Evolutionary conservation across 1,284 basidiomycete genomes (phyloP).

Genomic region (Ceratobasidium sp.): DNA sequence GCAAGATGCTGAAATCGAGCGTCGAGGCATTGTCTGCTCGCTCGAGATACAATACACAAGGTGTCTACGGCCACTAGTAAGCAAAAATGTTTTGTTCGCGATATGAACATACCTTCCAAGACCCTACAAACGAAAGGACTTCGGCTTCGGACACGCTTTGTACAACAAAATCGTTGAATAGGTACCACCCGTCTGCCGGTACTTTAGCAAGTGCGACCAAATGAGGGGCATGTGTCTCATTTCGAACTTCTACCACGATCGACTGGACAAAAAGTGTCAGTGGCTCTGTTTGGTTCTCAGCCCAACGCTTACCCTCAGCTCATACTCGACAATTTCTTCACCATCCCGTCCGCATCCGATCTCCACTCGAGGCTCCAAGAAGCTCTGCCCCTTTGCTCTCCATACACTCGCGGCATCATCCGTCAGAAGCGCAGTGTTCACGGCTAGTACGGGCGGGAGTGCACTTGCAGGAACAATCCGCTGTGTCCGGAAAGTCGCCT

Average conservation of each 20-base stretch:
- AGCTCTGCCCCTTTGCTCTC: conserved; percentile 59
- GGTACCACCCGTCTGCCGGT: conserved; percentile 71
- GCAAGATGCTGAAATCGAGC: conserved; percentile 77
- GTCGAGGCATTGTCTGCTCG: conserved; percentile 71
- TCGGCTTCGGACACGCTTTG: conserved; percentile 86
- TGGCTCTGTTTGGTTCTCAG: conserved; percentile 15
- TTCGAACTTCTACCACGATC: conserved; percentile 85
- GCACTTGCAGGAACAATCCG: conserved; percentile 74
- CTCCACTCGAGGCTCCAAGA: conserved; percentile 64
- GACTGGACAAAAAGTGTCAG: conserved; percentile 62
- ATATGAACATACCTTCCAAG: conserved; percentile 81
- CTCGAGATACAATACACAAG: conserved; percentile 89
- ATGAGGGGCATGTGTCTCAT: conserved; percentile 83
- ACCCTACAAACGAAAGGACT: conserved; percentile 86
- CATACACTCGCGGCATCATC: conserved; percentile 65
- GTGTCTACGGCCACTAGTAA: conserved; percentile 68
- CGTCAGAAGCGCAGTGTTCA: conserved; percentile 87
- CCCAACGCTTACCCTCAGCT: conserved; percentile 71
- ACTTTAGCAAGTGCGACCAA: conserved; percentile 88
- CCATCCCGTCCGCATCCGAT: conserved; percentile 68
- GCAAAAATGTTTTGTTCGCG: conserved; percentile 11
- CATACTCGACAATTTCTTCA: conserved; percentile 71
- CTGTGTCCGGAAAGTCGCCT: conserved; percentile 77
- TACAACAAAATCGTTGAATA: conserved; percentile 98
- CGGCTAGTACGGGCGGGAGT: conserved; percentile 86